phyloP scores from a whole-genome alignment of 352 stramenopile species.

The Globisporangium viniferum region DNA sequence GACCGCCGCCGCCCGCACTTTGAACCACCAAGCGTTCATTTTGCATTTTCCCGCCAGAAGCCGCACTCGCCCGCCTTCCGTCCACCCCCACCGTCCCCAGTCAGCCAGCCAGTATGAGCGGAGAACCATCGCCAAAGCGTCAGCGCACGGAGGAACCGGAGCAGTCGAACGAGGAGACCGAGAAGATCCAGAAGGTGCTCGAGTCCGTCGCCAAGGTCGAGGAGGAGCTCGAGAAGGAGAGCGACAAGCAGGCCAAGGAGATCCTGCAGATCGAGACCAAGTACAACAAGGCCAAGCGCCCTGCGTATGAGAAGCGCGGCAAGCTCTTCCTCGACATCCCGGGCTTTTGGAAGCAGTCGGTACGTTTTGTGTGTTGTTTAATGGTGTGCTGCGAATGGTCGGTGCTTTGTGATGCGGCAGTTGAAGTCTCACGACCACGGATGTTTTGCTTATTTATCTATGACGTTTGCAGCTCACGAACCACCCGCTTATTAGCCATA shows the following conservation, averaged over 20 bases:
- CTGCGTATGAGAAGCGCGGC: conserved; percentile 60
- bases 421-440: neutral
- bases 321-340: conserved; percentile 65
- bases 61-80: neutral
- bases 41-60: neutral
- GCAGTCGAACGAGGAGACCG: conserved; percentile 25
- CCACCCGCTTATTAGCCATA: conserved; percentile 55
- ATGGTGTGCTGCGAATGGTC: neutral
- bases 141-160: conserved; percentile 61
- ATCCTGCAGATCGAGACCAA: conserved; percentile 75
- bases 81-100: neutral
- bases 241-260: conserved; percentile 60
- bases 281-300: conserved; percentile 68
- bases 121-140: conserved; percentile 65
- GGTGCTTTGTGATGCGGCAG: neutral
- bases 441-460: conserved; percentile 8
- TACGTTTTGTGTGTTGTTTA: conserved; percentile 21
- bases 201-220: conserved; percentile 45
- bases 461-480: conserved; percentile 49
- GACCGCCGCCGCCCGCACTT: neutral
- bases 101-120: conserved; percentile 34
- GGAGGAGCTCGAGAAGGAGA: conserved; percentile 62
- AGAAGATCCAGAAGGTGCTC: conserved; percentile 58
- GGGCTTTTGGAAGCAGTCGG: conserved; percentile 74
- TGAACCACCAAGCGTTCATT: neutral